Evolutionary conservation across 192 early-diverging fungal genomes (phyloP), one percentile per base, ranked within the genome.

Genomic region (Anaeromyces robustus): DNA sequence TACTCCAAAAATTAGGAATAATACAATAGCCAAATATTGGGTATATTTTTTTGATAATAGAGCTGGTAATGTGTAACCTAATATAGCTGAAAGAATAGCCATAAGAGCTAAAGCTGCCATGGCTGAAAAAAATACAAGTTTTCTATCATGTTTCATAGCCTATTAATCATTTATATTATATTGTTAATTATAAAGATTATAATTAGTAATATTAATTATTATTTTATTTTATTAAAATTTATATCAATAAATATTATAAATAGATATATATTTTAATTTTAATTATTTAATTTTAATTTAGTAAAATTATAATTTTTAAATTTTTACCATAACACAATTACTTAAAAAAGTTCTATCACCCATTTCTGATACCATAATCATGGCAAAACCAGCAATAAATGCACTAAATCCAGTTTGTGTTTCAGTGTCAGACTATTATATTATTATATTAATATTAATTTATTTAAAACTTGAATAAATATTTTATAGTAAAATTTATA

Each of bases 101-200:
- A 99, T 99, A 77, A 98, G 80, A 77, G 89, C 89, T 19, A 99
- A 89, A 2, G 98, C 95, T 13, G 91, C 87, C 81, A 96, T 92
- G 7, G 97, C 94, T 0, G 94, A 95, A 17, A 93, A 85, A 86
- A 99, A 98, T 30, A 99, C 93, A 77, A 97, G 88, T 59, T 92
- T 80, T 29, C 97, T 94, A 52, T 96, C 92, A 85, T 98, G 93
- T 84, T 91, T 94, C 97, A 99, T 99, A 68, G 98, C 97, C 92
- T 39, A 14, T 12, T 14, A n/a, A n/a, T n/a, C n/a, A n/a, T n/a
- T n/a, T n/a, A n/a, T n/a, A n/a, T n/a, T n/a, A n/a, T n/a, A n/a
- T n/a, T n/a, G n/a, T n/a, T n/a, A n/a, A n/a, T n/a, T n/a, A n/a
- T n/a, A n/a, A n/a, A n/a, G n/a, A n/a, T n/a, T n/a, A n/a, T n/a